Evolutionary conservation across 169 alveolate species (phyloP).

Genomic region (Cryptosporidium ubiquitum): DNA sequence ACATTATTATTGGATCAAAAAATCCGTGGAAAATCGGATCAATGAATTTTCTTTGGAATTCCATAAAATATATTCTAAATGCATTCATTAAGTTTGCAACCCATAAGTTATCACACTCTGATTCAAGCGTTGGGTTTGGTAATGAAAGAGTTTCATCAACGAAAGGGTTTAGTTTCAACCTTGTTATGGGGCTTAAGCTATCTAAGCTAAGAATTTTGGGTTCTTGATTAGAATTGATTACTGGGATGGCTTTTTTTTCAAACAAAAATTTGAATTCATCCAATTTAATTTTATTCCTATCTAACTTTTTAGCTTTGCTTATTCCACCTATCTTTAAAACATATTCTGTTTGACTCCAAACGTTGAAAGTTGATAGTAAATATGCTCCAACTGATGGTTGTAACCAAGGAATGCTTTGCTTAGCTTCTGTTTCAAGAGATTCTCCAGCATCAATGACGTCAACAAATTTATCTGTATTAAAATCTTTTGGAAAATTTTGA

Average conservation of each 20-base stretch:
- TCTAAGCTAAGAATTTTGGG: conserved; percentile 32
- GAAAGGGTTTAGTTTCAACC: conserved; percentile 42
- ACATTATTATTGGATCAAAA: conserved; percentile 24
- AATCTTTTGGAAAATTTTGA: neutral
- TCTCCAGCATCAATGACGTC: conserved; percentile 7
- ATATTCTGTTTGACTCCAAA: conserved; percentile 65
- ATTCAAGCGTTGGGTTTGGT: conserved; percentile 20
- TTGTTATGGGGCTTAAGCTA: conserved; percentile 1
- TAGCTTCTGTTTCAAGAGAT: neutral
- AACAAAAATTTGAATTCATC: conserved; percentile 22
- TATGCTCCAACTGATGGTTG: conserved; percentile 38
- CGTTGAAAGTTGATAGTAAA: conserved; percentile 18
- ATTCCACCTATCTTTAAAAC: conserved; percentile 20
- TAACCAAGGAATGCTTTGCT: conserved; percentile 20
- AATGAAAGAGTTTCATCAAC: conserved; percentile 41
- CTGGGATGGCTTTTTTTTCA: neutral
- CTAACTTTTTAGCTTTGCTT: neutral
- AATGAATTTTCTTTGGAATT: conserved; percentile 46
- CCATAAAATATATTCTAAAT: conserved; percentile 48
- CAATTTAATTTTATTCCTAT: conserved; percentile 4
- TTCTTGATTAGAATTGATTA: conserved; percentile 5
- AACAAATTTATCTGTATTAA: neutral
- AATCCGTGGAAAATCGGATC: conserved; percentile 30
- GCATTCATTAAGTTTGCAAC: conserved; percentile 63
- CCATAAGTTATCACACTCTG: conserved; percentile 16